phyloP scores from a whole-genome alignment of 352 stramenopile species.

The Globisporangium splendens region DNA sequence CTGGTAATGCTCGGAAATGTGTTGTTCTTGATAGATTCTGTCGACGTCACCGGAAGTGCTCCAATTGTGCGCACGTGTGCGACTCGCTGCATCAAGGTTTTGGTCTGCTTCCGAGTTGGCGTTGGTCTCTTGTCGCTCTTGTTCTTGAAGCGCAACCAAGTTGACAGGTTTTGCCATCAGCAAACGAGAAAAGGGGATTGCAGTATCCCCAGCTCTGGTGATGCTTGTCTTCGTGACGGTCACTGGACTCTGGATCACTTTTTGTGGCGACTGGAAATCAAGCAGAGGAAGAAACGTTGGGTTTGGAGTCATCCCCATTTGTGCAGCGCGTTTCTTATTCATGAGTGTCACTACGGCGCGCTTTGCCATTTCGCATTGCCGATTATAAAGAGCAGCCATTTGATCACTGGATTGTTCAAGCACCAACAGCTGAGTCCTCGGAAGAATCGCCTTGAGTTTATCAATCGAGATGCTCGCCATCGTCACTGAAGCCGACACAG shows the following conservation, averaged over 20 bases:
- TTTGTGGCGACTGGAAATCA: conserved; percentile 16
- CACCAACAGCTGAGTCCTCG: conserved; percentile 25
- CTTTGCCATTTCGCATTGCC: conserved; percentile 35
- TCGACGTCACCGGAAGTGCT: conserved; percentile 12
- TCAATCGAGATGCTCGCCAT: conserved; percentile 45
- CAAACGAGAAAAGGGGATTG: conserved; percentile 29
- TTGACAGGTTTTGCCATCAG: conserved; percentile 24
- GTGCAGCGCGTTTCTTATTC: conserved; percentile 40
- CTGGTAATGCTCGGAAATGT: conserved; percentile 45
- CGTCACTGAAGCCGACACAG: conserved; percentile 38
- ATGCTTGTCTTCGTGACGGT: neutral
- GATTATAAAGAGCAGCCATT: conserved; percentile 22
- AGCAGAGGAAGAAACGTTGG: conserved; percentile 25
- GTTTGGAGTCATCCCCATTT: conserved; percentile 15
- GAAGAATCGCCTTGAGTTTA: conserved; percentile 42
- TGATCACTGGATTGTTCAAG: conserved; percentile 23
- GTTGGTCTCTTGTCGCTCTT: conserved; percentile 2
- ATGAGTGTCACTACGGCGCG: conserved; percentile 35
- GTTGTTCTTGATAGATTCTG: conserved; percentile 20
- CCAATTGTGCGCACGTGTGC: neutral
- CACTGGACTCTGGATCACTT: conserved; percentile 1
- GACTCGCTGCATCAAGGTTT: neutral
- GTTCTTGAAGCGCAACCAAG: conserved; percentile 13
- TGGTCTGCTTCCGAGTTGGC: neutral
- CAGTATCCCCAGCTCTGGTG: neutral